phyloP scores from a whole-genome alignment of 495 filamentous ascomycete genomes.

The Xylaria grammica region DNA sequence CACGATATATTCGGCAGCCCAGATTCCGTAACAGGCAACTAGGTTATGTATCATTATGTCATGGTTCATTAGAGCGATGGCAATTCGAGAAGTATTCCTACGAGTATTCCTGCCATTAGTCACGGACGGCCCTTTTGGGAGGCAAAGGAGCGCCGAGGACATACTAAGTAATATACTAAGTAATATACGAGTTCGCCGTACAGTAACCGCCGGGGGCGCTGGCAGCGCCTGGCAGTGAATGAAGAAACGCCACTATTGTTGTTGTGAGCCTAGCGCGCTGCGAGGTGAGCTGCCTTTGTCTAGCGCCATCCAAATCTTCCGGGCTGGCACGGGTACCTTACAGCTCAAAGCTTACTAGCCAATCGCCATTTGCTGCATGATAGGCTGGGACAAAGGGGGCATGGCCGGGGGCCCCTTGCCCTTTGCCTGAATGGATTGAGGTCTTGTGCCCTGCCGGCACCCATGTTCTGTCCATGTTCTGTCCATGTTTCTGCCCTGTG shows the following conservation, averaged over 20 bases:
- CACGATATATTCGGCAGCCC: not conserved
- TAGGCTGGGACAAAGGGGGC: constrained; percentile 22
- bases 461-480: too few species aligned
- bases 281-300: constrained; percentile 21
- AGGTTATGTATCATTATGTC: not conserved
- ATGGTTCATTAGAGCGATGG: not conserved
- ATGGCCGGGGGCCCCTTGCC: not conserved
- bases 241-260: constrained; percentile 29
- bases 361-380: not conserved
- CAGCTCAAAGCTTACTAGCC: constrained; percentile 22
- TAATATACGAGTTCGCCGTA: constrained; percentile 12
- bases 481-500: constrained; percentile 14
- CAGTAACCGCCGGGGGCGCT: constrained; percentile 28
- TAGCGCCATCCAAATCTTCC: constrained; percentile 18
- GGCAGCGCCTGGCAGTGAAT: constrained; percentile 34
- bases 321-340: constrained; percentile 40
- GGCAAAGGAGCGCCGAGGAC: constrained; percentile 18
- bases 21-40: constrained; percentile 14
- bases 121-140: constrained; percentile 14
- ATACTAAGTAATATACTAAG: too few species aligned
- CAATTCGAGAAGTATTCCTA: constrained; percentile 11
- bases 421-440: constrained; percentile 11
- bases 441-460: constrained; percentile 3
- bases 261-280: constrained; percentile 18
- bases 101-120: constrained; percentile 6